phyloP scores from a whole-genome alignment of 148 eudicot species.

The Rheum nobile region DNA sequence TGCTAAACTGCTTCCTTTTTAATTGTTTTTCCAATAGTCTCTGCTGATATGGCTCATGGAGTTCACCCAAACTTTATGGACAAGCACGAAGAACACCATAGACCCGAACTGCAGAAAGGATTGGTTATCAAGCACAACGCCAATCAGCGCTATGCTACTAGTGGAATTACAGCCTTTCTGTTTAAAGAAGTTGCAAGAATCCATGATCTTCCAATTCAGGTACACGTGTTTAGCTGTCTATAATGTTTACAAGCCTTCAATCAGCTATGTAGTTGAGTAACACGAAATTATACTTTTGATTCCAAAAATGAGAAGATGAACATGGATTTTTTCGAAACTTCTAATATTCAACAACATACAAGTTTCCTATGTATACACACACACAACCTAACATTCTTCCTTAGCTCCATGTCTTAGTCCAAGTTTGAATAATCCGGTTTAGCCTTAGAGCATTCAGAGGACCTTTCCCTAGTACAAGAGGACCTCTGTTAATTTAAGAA shows the following conservation, averaged over 20 bases:
- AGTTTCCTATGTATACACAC: too few species aligned
- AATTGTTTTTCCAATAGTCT: constrained; percentile 30
- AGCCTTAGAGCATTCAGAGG: too few species aligned
- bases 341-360: too few species aligned
- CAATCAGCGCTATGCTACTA: constrained; percentile 95
- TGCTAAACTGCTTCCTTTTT: neutral
- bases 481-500: too few species aligned
- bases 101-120: constrained; percentile 84
- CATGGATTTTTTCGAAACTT: too few species aligned
- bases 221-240: constrained; percentile 11
- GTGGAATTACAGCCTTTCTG: constrained; percentile 82
- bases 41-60: constrained; percentile 99
- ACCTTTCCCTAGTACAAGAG: too few species aligned
- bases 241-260: neutral
- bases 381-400: too few species aligned
- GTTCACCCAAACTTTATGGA: constrained; percentile 90
- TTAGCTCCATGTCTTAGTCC: too few species aligned
- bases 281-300: too few species aligned
- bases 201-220: constrained; percentile 90
- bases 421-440: too few species aligned
- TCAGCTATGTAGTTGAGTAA: neutral
- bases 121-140: constrained; percentile 97
- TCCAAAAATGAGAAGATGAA: too few species aligned
- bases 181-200: constrained; percentile 85
- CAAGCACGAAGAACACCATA: constrained; percentile 92